Base-by-base conservation (phyloP, 73 alveolate species). In the Paramecium primaurelia region DNA sequence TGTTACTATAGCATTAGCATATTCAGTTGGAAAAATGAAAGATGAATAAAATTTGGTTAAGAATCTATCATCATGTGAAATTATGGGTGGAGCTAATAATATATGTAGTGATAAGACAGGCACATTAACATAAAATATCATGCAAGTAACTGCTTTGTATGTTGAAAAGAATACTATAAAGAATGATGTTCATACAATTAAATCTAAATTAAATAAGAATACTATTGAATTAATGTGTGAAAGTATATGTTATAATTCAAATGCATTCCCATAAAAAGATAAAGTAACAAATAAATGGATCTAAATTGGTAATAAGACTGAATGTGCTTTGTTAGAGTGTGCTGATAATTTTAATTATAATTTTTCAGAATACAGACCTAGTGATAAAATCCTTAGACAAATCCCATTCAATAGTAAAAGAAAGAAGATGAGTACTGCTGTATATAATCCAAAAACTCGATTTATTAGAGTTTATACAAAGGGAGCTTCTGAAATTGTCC, bases 81-180 rank as follows among this genome's bases (percentile, higher is more conserved):
- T 98, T 42, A 97, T 97, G 99, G 99, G 99, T 22, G 98, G 98
- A 49, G 99, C 98, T 22, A 96, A 92, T 37, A 95, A 96, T 51
- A 97, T 97, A 59, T 96, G 99, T 92, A 93, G 99, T 20, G 99
- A 97, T 92, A 97, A 97, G 92, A 97, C 99, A 34, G 99, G 99
- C 36, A 97, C 99, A 40, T 95, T 97, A 26, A 97, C 99, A 58
- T 94, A 95, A 90, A 98, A 98, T 34, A 96, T 92, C 44, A 98
- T 98, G 99, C 80, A 93, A 86, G 98, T 98, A 26, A 93, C 88
- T 4, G 93, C 94, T 1, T 37, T 75, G 54, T 91, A 77, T 49
- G 45, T 49, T 16, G 92, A 93, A 36, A 73, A 34, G 16, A 42
- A 71, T 54, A 22, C 47, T 12, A 42, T 40, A 3, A 93, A 93